Evolutionary conservation across 2,329 filamentous ascomycete species (phyloP).

Genomic region (Beauveria scarabaeidicola): DNA sequence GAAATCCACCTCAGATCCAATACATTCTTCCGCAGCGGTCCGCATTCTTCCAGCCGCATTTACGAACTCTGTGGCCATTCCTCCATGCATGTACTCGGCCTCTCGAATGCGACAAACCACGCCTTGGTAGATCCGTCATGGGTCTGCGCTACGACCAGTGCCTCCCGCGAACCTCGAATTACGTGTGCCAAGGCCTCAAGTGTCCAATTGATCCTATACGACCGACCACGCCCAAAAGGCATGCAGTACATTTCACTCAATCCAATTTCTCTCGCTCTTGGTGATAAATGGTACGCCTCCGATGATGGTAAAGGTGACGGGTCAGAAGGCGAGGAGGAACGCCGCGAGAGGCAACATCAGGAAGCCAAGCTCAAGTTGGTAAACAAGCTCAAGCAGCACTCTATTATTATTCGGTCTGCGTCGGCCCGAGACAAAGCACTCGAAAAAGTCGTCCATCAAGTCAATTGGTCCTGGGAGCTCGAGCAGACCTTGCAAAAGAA

Average conservation of each 20-base stretch:
- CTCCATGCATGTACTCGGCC: constrained; percentile 77
- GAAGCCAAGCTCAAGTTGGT: constrained; percentile 59
- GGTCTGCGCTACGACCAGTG: constrained; percentile 52
- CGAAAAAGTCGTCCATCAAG: constrained; percentile 76
- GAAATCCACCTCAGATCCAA: constrained; percentile 80
- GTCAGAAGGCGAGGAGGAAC: constrained; percentile 65
- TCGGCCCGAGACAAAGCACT: constrained; percentile 79
- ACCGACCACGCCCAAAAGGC: constrained; percentile 70
- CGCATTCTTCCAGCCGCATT: constrained; percentile 71
- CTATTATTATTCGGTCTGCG: constrained; percentile 64
- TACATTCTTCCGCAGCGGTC: constrained; percentile 73
- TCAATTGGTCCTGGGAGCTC: constrained; percentile 93
- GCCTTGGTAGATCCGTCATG: constrained; percentile 55
- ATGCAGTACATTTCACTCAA: constrained; percentile 96
- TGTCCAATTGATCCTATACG: constrained; percentile 82
- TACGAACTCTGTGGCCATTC: constrained; percentile 76
- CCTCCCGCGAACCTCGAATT: constrained; percentile 56
- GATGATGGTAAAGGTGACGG: constrained; percentile 29
- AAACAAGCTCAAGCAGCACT: constrained; percentile 82
- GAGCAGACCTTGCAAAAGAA: constrained; percentile 82
- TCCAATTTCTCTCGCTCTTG: constrained; percentile 80
- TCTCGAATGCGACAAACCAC: constrained; percentile 57
- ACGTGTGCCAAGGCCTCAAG: constrained; percentile 63
- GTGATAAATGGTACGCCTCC: constrained; percentile 52
- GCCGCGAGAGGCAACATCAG: constrained; percentile 48